Evolutionary conservation across 1,139 yeast genomes (phyloP).

Genomic region (Blastobotrys malaysiensis): DNA sequence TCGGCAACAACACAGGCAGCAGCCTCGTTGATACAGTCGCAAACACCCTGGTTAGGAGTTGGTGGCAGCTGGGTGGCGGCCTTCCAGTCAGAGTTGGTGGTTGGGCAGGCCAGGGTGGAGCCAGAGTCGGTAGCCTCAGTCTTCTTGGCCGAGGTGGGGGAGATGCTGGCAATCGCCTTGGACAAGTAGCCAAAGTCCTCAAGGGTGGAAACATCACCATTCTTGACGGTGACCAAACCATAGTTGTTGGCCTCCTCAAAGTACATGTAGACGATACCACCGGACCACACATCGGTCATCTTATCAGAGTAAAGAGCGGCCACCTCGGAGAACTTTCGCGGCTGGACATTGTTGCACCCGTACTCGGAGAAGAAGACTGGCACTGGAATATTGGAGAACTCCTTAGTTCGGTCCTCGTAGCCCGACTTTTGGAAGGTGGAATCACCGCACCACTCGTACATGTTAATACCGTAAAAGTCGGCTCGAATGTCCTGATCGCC

Average conservation of each 20-base stretch:
- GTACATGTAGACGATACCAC: conserved; percentile 92
- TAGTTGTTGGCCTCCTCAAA: conserved; percentile 84
- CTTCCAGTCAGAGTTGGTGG: conserved; percentile 44
- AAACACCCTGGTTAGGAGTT: conserved; percentile 56
- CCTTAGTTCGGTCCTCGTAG: conserved; percentile 65
- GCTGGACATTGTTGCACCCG: conserved; percentile 72
- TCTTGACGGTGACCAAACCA: conserved; percentile 76
- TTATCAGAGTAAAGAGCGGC: conserved; percentile 41
- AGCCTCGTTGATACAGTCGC: conserved; percentile 50
- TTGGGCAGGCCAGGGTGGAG: conserved; percentile 48
- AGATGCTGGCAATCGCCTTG: conserved; percentile 44
- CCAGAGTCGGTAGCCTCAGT: conserved; percentile 43
- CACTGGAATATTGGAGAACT: conserved; percentile 57
- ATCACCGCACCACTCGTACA: conserved; percentile 97
- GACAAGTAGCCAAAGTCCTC: conserved; percentile 54
- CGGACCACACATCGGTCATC: conserved; percentile 81
- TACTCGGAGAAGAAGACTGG: conserved; percentile 91
- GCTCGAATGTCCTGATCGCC: conserved; percentile 55
- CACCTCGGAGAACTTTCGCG: conserved; percentile 78
- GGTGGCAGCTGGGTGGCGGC: conserved; percentile 60
- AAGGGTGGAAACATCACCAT: conserved; percentile 50
- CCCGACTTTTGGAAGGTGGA: conserved; percentile 76
- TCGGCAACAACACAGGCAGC: conserved; percentile 47
- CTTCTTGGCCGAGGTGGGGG: conserved; percentile 56
- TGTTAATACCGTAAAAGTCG: conserved; percentile 93